Evolutionary conservation across 306 rosid species (phyloP).

Genomic region (Rosa chinensis): DNA sequence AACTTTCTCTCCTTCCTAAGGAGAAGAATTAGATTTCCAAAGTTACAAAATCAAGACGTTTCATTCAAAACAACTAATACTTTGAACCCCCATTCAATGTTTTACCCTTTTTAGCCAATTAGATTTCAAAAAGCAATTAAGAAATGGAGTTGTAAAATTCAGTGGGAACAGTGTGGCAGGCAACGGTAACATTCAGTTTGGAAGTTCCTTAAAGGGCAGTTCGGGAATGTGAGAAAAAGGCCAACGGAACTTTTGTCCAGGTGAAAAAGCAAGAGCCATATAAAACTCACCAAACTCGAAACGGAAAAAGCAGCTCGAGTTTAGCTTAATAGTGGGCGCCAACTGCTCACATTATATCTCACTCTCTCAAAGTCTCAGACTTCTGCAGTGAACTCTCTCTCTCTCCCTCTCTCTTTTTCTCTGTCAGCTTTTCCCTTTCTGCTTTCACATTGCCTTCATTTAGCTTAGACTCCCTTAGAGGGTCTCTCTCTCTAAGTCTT

Average conservation of each 20-base stretch:
- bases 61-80: not conserved
- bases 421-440: constrained; percentile 27
- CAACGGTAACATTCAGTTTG: constrained; percentile 93
- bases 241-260: constrained; percentile 61
- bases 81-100: constrained; percentile 1
- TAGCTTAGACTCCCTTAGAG: not conserved
- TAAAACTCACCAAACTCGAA: constrained; percentile 12
- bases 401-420: constrained; percentile 27
- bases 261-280: constrained; percentile 29
- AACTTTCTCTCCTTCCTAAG: not conserved
- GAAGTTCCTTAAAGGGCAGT: constrained; percentile 72
- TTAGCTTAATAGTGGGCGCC: constrained; percentile 37
- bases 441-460: constrained; percentile 25
- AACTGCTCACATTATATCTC: constrained; percentile 31
- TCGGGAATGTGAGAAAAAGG: constrained; percentile 44
- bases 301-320: not conserved
- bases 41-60: not conserved
- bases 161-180: constrained; percentile 40
- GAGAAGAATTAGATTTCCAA: constrained; percentile 8
- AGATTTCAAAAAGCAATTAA: constrained; percentile 2
- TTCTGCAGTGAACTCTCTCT: constrained; percentile 25
- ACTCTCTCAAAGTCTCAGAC: constrained; percentile 25
- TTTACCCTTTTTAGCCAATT: constrained; percentile 3
- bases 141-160: constrained; percentile 31
- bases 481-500: constrained; percentile 6